Conservation (phyloP, 192 early-diverging fungal species). For the Phlyctochytrium bullatum region DNA sequence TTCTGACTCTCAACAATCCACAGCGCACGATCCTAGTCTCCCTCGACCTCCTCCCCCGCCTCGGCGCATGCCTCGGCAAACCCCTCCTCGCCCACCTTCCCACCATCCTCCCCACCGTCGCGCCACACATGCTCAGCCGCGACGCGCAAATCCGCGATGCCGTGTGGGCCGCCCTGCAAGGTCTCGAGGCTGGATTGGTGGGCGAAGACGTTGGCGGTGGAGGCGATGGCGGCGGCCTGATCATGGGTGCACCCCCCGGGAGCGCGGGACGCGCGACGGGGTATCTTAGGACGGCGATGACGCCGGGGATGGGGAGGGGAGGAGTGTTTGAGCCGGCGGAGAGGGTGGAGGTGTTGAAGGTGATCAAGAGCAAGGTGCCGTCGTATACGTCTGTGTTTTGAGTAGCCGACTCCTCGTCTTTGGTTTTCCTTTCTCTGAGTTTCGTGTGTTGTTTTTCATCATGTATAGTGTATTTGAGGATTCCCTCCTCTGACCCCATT, state of each 20-base stretch:
- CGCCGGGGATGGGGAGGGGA: not conserved
- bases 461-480: no score
- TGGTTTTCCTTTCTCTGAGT: no score
- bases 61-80: slow-evolving; percentile 14
- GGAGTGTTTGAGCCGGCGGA: slow-evolving; percentile 3
- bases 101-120: slow-evolving; percentile 31
- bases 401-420: no score
- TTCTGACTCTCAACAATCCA: not conserved
- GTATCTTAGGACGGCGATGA: slow-evolving; percentile 4
- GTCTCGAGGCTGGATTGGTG: slow-evolving; percentile 24
- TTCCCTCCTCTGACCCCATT: no score
- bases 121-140: slow-evolving; percentile 14
- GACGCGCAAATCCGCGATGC: slow-evolving; percentile 22
- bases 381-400: slow-evolving; percentile 30
- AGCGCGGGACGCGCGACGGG: no score
- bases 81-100: slow-evolving; percentile 16
- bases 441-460: no score
- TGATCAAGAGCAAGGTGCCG: slow-evolving; percentile 31
- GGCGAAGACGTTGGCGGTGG: slow-evolving; percentile 8
- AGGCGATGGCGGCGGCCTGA: slow-evolving; percentile 19
- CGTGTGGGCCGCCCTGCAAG: slow-evolving; percentile 23
- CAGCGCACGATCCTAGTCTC: slow-evolving; percentile 19
- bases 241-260: no score
- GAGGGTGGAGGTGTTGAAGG: slow-evolving; percentile 15
- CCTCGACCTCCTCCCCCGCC: slow-evolving; percentile 5